Conservation (phyloP, 495 filamentous ascomycete genomes). For the Parmelia sp. region DNA sequence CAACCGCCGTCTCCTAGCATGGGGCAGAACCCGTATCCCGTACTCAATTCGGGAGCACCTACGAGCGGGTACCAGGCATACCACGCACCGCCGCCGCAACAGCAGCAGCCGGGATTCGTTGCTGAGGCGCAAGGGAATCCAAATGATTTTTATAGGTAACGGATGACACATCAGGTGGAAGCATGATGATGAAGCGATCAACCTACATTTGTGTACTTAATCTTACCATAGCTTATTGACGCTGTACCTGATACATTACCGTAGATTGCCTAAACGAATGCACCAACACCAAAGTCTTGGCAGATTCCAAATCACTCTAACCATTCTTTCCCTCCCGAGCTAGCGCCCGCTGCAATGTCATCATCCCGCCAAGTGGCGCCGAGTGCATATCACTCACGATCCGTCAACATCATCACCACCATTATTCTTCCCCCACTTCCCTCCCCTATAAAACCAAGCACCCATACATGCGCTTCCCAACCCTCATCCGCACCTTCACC, state of each 20-base stretch:
- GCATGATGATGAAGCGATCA: neutral
- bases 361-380: conserved; percentile 13
- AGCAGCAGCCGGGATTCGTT: conserved; percentile 24
- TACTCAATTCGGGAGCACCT: conserved; percentile 34
- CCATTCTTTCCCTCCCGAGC: neutral
- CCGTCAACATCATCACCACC: neutral
- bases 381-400: neutral
- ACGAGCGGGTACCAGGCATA: conserved; percentile 47
- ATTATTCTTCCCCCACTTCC: too few relatives aligned
- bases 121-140: conserved; percentile 25
- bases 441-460: neutral
- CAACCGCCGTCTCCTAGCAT: conserved; percentile 38
- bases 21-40: conserved; percentile 40
- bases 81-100: conserved; percentile 35
- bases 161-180: neutral
- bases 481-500: conserved; percentile 47
- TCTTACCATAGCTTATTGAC: neutral
- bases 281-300: neutral
- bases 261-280: too few relatives aligned
- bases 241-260: neutral
- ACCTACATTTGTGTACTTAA: neutral
- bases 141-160: conserved; percentile 28
- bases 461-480: conserved; percentile 48
- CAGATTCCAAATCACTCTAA: neutral
- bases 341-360: conserved; percentile 10